Percentiles rank a stretch among this genome's conserved stretches.
phyloP scores from a whole-genome alignment of 495 filamentous ascomycete genomes.

The Podospora didyma region DNA sequence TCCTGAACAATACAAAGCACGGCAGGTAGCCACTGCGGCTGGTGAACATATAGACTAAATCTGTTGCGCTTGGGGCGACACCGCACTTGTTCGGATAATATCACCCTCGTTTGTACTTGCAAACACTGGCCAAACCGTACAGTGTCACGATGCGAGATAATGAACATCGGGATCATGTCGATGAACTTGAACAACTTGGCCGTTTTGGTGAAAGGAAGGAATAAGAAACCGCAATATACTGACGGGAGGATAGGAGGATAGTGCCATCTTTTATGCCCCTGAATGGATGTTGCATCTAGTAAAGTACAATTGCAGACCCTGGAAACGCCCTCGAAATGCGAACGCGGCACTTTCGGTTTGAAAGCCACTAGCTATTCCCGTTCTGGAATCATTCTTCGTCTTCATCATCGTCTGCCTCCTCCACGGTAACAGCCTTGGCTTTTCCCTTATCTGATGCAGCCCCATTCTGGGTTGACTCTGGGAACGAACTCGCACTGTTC shows the following conservation, averaged over 20 bases:
- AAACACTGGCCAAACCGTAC: no score
- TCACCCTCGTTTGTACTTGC: no score
- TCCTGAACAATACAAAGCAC: neutral
- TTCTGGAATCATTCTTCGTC: constrained; percentile 7
- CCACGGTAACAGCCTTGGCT: constrained; percentile 35
- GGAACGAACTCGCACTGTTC: constrained; percentile 1
- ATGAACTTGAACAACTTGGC: no score
- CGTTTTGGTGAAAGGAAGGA: no score
- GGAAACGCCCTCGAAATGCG: constrained; percentile 3
- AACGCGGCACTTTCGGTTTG: constrained; percentile 3
- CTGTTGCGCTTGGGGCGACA: no score
- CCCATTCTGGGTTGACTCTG: constrained; percentile 4
- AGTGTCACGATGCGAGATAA: no score
- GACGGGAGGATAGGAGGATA: no score
- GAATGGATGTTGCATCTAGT: neutral
- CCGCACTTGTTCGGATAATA: no score
- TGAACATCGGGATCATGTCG: no score
- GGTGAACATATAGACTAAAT: no score
- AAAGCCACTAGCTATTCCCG: neutral
- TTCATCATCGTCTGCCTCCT: constrained; percentile 35
- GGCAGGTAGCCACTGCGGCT: no score
- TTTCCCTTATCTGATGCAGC: constrained; percentile 27
- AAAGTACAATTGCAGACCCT: neutral
- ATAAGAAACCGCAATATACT: no score
- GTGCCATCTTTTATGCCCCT: neutral